Conservation (phyloP, 345 rosid genomes). For the Corymbia maculata region DNA sequence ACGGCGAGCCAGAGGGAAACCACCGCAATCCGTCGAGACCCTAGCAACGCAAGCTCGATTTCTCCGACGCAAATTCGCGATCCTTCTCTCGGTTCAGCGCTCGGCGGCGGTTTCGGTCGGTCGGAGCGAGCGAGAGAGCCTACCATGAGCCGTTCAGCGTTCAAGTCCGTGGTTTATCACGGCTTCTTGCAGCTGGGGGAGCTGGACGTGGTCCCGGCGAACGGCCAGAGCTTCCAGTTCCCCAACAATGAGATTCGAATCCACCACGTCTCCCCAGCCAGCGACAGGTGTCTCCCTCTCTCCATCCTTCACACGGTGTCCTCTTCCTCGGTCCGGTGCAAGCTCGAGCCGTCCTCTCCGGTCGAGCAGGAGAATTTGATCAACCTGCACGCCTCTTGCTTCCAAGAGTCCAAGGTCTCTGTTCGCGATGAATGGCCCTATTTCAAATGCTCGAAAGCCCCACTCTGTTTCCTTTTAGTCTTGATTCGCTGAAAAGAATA, state of each 20-base stretch:
- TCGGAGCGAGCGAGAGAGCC: not conserved
- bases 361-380: slow-evolving; percentile 49
- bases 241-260: slow-evolving; percentile 89
- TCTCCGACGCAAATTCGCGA: not conserved
- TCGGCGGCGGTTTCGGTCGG: not conserved
- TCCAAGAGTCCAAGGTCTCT: slow-evolving; percentile 69
- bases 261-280: slow-evolving; percentile 52
- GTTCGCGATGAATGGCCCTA: slow-evolving; percentile 13
- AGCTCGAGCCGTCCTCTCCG: slow-evolving; percentile 72
- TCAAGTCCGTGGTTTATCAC: slow-evolving; percentile 68
- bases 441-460: not conserved
- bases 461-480: not conserved
- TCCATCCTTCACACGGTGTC: slow-evolving; percentile 81
- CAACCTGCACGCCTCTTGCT: slow-evolving; percentile 81
- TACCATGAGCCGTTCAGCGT: slow-evolving; percentile 69
- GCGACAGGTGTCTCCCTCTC: slow-evolving; percentile 91
- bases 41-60: not conserved
- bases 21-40: not conserved
- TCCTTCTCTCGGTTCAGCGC: rapidly evolving
- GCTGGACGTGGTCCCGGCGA: slow-evolving; percentile 46
- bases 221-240: slow-evolving; percentile 51
- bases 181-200: slow-evolving; percentile 77
- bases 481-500: not conserved
- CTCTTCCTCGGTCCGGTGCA: slow-evolving; percentile 71
- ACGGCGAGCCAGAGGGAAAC: not conserved